Evolutionary conservation across 2,329 filamentous ascomycete genomes (phyloP).

Genomic region (Arthroderma sp.): DNA sequence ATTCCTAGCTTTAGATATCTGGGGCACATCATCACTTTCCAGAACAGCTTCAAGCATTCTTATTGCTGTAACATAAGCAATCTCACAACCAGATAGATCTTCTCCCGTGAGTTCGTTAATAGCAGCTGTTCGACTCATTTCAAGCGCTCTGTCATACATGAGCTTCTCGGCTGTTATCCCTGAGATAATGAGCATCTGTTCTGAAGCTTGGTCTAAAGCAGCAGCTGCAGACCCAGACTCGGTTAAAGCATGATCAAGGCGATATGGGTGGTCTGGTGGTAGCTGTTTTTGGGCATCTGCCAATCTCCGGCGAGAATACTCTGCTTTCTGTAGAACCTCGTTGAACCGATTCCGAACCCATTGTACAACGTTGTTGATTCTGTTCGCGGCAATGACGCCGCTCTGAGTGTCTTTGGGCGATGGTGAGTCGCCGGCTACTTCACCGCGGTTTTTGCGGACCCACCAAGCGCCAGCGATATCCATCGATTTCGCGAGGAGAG

Average conservation of each 20-base stretch:
- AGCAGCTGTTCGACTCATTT: constrained; percentile 90
- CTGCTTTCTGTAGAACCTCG: constrained; percentile 90
- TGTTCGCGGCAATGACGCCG: constrained; percentile 43
- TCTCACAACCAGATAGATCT: constrained; percentile 74
- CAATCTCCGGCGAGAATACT: constrained; percentile 79
- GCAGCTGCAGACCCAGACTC: constrained; percentile 42
- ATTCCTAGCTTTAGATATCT: constrained; percentile 16
- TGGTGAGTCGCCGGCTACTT: constrained; percentile 37
- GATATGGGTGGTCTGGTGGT: constrained; percentile 70
- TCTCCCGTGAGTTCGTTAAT: constrained; percentile 93
- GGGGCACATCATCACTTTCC: constrained; percentile 53
- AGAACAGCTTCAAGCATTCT: constrained; percentile 90
- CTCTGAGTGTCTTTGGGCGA: constrained; percentile 8
- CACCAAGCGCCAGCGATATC: constrained; percentile 91
- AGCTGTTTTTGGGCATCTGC: constrained; percentile 73
- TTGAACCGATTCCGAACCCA: constrained; percentile 94
- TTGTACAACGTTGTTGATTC: constrained; percentile 87
- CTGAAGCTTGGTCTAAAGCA: constrained; percentile 42
- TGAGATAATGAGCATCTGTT: constrained; percentile 70
- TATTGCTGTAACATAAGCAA: constrained; percentile 86
- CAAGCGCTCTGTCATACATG: constrained; percentile 93
- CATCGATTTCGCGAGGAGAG: constrained; percentile 84
- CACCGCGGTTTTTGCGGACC: constrained; percentile 60
- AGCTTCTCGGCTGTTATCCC: constrained; percentile 91
- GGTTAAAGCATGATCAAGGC: constrained; percentile 57